Conservation (phyloP, 2,329 filamentous ascomycete genomes). For the Talaromyces sp. region DNA sequence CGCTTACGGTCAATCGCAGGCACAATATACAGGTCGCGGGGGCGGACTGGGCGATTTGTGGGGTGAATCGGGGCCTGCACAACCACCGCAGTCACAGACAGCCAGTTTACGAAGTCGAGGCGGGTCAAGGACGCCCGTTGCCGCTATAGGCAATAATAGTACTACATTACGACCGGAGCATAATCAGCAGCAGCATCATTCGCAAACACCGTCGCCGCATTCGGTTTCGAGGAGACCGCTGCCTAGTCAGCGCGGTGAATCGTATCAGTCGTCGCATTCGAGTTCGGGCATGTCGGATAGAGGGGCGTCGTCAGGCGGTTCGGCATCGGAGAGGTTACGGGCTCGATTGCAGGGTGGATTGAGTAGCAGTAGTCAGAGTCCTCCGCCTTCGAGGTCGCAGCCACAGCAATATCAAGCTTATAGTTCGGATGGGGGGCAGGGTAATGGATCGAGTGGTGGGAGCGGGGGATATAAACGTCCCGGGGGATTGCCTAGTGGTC, state of each 20-base stretch:
- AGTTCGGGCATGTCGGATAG: conserved; percentile 38
- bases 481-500: conserved; percentile 6
- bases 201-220: conserved; percentile 27
- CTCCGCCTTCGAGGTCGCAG: conserved; percentile 16
- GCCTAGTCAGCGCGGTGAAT: conserved; percentile 70
- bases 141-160: conserved; percentile 13
- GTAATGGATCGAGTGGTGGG: background rate
- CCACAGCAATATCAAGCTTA: conserved; percentile 13
- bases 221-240: conserved; percentile 54
- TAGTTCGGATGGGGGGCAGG: background rate
- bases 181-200: conserved; percentile 20
- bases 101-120: conserved; percentile 38
- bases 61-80: conserved; percentile 43
- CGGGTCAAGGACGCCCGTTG: conserved; percentile 21
- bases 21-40: conserved; percentile 38
- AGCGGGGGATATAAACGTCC: conserved; percentile 10
- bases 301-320: conserved; percentile 37
- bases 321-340: conserved; percentile 78
- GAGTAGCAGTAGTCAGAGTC: conserved; percentile 33
- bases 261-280: conserved; percentile 60
- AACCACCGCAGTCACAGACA: conserved; percentile 34
- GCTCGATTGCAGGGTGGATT: conserved; percentile 72
- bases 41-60: conserved; percentile 59
- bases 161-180: conserved; percentile 10
- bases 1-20: conserved; percentile 27